These are phyloP conservation scores for Neonectria sp. DNA, from an alignment of 2,329 filamentous ascomycete genomes.

Conservation along the genomic window DNA sequence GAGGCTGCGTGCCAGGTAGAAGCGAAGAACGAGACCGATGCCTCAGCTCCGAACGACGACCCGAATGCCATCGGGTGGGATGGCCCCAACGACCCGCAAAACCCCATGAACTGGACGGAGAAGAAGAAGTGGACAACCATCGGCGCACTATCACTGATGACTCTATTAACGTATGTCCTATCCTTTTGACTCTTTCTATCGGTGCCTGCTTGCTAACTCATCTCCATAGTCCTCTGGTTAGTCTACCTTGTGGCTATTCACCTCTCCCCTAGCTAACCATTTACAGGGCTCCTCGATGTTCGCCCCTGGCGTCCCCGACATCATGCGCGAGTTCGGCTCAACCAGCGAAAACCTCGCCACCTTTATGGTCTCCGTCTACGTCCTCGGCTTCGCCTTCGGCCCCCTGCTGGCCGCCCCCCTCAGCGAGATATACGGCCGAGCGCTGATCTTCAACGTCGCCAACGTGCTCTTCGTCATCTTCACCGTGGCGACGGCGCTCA, in stretches of 20 bases:
- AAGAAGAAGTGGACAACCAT: conserved; percentile 57
- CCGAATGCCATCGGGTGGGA: conserved; percentile 46
- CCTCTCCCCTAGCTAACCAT: conserved; percentile 17
- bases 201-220: conserved; percentile 19
- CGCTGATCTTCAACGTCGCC: conserved; percentile 49
- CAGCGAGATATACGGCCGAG: conserved; percentile 73
- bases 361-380: conserved; percentile 62
- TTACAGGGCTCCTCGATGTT: conserved; percentile 49
- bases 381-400: conserved; percentile 69
- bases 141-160: conserved; percentile 50
- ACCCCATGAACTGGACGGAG: conserved; percentile 77
- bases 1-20: conserved; percentile 16
- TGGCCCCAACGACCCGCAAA: conserved; percentile 63
- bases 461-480: conserved; percentile 74
- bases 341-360: conserved; percentile 55
- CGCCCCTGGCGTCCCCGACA: conserved; percentile 58
- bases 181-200: background rate
- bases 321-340: conserved; percentile 62
- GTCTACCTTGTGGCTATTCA: background rate
- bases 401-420: conserved; percentile 76
- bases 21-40: background rate
- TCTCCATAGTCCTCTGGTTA: conserved; percentile 41
- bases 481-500: conserved; percentile 56
- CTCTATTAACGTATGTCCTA: conserved; percentile 44
- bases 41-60: conserved; percentile 17